Evolutionary conservation across 2,329 filamentous ascomycete genomes (phyloP), one percentile per base, ranked within the genome.

Genomic region (Trichoderma pleuroti): DNA sequence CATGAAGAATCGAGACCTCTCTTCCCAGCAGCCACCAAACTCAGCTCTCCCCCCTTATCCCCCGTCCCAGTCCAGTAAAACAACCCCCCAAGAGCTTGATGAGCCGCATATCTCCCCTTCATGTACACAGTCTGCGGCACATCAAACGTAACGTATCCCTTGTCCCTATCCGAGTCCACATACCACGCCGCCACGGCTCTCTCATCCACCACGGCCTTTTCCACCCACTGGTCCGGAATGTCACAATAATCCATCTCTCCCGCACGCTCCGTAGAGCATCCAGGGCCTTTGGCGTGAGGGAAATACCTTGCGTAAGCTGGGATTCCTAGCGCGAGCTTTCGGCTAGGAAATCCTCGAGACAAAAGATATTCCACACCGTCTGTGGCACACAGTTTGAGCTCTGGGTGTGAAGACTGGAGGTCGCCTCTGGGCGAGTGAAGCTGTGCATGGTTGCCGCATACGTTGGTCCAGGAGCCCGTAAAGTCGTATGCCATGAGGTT

Each of bases 401-500:
- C 73, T 1, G 79, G 77, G 46, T 79, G 72, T 24, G 75, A 73
- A 21, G 74, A 71, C 26, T 74, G 59, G 18, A 73, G 70, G 26
- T 75, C 70, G 0, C 74, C 72, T 3, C 73, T 75, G 2, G 84
- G 84, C 0, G 84, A 80, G 65, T 85, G 84, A 0, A 92, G 84
- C 75, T 90, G 88, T 2, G 90, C 87, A 46, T 92, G 90, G 76
- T 92, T 88, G 14, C 89, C 90, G 11, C 85, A 86, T 34, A 86
- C 84, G 26, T 82, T 78, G 2, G 84, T 85, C 90, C 90, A 92
- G 9, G 87, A 84, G 0, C 90, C 90, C 0, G 86, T 84, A 74
- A 91, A 91, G 77, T 92, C 90, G 76, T 92, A 92, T 14, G 86
- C 84, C 90, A 92, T 92, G 57, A 92, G 82, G 75, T 92, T 91